These are phyloP conservation scores for Rhododendron henanense DNA, from an alignment of 148 eudicot species.

Conservation along the genomic window DNA sequence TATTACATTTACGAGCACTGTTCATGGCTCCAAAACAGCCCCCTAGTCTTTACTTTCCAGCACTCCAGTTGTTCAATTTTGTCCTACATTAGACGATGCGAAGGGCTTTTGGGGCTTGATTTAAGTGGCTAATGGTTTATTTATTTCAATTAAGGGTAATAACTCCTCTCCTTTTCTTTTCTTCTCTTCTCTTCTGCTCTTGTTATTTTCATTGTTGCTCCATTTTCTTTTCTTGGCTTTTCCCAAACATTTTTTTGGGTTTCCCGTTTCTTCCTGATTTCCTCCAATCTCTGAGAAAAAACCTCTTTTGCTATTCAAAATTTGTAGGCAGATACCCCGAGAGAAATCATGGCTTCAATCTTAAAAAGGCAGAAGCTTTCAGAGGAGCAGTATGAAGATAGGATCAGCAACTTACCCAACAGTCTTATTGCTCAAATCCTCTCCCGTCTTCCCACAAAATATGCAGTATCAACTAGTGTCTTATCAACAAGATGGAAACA, in stretches of 20 bases:
- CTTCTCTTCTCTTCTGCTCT: neutral
- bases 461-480: neutral
- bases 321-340: neutral
- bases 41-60: neutral
- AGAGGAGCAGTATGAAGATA: neutral
- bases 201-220: neutral
- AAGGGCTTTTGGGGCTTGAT: neutral
- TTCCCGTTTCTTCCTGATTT: neutral
- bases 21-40: neutral
- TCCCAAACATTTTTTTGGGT: neutral
- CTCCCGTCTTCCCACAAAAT: neutral
- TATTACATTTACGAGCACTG: no score
- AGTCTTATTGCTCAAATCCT: neutral
- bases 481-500: neutral
- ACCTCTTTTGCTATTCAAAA: neutral
- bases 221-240: neutral
- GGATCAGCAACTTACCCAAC: neutral
- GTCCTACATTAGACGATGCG: neutral
- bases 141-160: neutral
- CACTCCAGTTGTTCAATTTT: neutral
- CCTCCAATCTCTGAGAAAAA: neutral
- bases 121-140: neutral
- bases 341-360: constrained; percentile 4
- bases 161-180: neutral
- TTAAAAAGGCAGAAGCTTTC: neutral